A percentile compares a stretch with the other conserved stretches of the same genome.
Evolutionary conservation across 2,329 filamentous ascomycete genomes (phyloP).

Genomic region (Fusarium vanettenii): DNA sequence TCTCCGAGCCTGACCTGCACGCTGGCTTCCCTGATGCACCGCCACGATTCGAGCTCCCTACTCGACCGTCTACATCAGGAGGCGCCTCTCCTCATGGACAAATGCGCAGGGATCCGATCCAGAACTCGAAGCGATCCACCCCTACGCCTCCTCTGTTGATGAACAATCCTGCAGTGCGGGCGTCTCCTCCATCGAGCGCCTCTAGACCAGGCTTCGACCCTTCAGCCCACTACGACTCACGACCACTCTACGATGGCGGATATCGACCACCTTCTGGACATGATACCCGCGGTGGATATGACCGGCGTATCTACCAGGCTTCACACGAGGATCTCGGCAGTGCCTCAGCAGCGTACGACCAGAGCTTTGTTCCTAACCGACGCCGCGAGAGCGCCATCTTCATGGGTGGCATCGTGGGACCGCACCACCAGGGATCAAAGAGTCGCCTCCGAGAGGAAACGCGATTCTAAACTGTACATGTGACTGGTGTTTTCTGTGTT

Average conservation of each 20-base stretch:
- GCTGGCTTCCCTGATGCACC: conserved; percentile 43
- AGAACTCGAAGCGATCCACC: conserved; percentile 50
- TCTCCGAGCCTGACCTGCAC: conserved; percentile 52
- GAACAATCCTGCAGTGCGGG: conserved; percentile 47
- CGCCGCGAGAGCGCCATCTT: conserved; percentile 73
- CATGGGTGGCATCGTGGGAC: conserved; percentile 58
- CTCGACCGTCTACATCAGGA: conserved; percentile 62
- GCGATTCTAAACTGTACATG: conserved; percentile 54
- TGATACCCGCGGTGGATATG: conserved; percentile 49
- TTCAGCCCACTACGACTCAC: conserved; percentile 44
- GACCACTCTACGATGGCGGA: conserved; percentile 60
- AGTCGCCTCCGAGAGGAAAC: conserved; percentile 67
- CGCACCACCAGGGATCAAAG: conserved; percentile 63
- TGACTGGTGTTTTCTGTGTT: conserved; percentile 37
- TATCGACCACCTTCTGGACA: conserved; percentile 46
- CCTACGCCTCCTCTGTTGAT: conserved; percentile 63
- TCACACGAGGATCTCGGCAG: conserved; percentile 39
- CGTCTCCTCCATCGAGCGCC: conserved; percentile 58
- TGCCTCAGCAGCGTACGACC: conserved; percentile 49
- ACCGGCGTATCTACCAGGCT: conserved; percentile 51
- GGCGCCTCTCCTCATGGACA: conserved; percentile 65
- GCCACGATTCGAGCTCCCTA: conserved; percentile 50
- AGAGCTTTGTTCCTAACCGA: conserved; percentile 59
- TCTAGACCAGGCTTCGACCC: conserved; percentile 57
- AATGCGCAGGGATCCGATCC: conserved; percentile 49